Conservation (phyloP, 768 basidiomycete genomes). For the Xerocomus potaroensis region DNA sequence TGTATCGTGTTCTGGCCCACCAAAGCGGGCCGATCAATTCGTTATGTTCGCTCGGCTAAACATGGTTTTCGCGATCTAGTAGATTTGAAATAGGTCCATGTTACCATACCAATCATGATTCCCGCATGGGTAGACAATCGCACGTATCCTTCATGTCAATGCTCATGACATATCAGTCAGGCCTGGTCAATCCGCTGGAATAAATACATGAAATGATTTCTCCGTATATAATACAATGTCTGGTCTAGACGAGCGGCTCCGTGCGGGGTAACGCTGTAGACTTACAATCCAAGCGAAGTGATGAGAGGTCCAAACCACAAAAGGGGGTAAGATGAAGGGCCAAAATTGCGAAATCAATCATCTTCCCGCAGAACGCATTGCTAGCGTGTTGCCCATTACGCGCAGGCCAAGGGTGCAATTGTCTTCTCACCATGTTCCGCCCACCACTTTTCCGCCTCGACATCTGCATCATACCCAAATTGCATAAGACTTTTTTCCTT, state of each 20-base stretch:
- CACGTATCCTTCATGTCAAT: neutral
- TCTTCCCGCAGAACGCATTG: neutral
- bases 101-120: too few species aligned
- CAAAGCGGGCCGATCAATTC: neutral
- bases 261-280: neutral
- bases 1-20: too few species aligned
- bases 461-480: slow-evolving; percentile 55
- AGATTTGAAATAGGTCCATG: neutral
- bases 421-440: slow-evolving; percentile 24
- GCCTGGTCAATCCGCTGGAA: neutral
- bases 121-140: too few species aligned
- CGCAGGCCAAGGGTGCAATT: slow-evolving; percentile 12
- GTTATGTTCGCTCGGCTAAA: too few species aligned
- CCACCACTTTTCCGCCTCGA: slow-evolving; percentile 50
- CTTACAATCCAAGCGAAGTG: too few species aligned
- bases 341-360: neutral
- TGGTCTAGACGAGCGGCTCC: neutral
- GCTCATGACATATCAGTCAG: neutral
- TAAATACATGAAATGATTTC: neutral
- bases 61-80: neutral
- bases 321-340: neutral
- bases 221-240: neutral
- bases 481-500: slow-evolving; percentile 41
- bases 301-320: too few species aligned
- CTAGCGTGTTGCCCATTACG: slow-evolving; percentile 2